Percentiles rank a stretch among this genome's conserved stretches.
Evolutionary conservation across 176 grass and related monocot genomes (phyloP).

Genomic region (Zea mays): Zm-B73-REFERENCE-NAM-5.0 NC_050099.1:115890001-115890500

Average conservation of each 20-base stretch:
- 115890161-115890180: background rate
- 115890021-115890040: background rate
- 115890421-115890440: background rate
- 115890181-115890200: conserved; percentile 28
- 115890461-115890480: background rate
- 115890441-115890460: background rate
- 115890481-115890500: background rate
- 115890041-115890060: conserved; percentile 12
- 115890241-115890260: too few relatives aligned
- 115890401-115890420: background rate
- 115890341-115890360: conserved; percentile 11
- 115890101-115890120: too few relatives aligned
- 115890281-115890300: conserved; percentile 5
- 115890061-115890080: too few relatives aligned
- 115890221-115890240: conserved; percentile 24
- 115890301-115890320: background rate
- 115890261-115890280: background rate
- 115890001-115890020: background rate
- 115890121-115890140: too few relatives aligned
- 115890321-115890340: conserved; percentile 2
- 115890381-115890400: background rate
- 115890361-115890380: background rate
- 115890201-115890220: conserved; percentile 18
- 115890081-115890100: too few relatives aligned
- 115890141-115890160: too few relatives aligned